Base-by-base conservation (phyloP, 1,139 yeast genomes). In the Suhomyces terraborum region DNA sequence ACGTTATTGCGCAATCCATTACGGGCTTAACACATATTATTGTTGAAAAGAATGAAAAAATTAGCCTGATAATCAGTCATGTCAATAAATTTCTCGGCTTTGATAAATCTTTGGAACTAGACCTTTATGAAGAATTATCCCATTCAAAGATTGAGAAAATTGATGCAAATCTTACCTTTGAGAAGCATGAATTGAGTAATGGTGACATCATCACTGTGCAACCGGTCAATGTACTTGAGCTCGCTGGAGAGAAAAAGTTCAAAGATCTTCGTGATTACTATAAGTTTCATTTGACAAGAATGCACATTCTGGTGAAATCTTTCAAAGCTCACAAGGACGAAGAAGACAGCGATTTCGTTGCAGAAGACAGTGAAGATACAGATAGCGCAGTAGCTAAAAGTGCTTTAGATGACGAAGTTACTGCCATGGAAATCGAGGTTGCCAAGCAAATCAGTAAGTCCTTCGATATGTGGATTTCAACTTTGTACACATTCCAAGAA, bases 151-250 rank as follows among this genome's bases (percentile, higher is more conserved):
- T 88, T 37, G 87, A 83, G 29, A 58, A 59, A 4, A 52, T 80
- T 7, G 70, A 77, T 33, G 57, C 65, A 4, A 56, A 61, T 5
- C 62, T 67, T 30, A 68, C 85, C 0, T 78, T 84, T 50, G 79
- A 76, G 48, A 76, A 79, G 47, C 72, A 79, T 27, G 97, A 89
- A 56, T 63, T 91, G 27, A 74, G 75, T 13, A 82, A 77, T 50
- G 97, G 97, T 50, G 97, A 89, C 58, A 85, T 91, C 17, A 62
- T 91, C 12, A 72, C 86, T 21, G 75, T 85, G 38, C 84, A 84
- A 43, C 55, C 60, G 1, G 46, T 58, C 1, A 55, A 63, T 33
- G 55, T 52, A 1, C 50, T 51, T 8, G 51, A 54, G 8, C 49
- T 59, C 12, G 55, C 60, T 3, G 49, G 52, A 6, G 54, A 46